Evolutionary conservation across 257 asterid genomes (phyloP), one percentile per base, ranked within the genome.

Genomic region (Lycium barbarum): DNA sequence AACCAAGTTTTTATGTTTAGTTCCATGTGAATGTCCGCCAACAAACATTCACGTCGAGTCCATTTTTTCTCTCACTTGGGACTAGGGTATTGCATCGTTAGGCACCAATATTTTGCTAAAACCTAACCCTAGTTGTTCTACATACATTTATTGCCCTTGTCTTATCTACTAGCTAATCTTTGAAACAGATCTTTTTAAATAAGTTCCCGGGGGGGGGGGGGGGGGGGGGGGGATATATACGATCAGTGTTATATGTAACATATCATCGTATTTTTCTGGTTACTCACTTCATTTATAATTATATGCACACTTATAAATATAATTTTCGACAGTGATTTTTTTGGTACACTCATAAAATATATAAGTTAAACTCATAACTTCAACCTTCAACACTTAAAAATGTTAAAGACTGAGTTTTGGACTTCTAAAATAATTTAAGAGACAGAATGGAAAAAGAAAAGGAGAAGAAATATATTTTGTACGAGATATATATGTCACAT

Each of bases 41-140:
- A 94, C 97, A 93, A 94, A 93, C 97, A 94, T 93, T 93, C 98
- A 93, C 95, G 96, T 94, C 71, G 97, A 93, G 87, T 89, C 91
- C 88, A 86, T 89, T 83, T 57, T 91, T 84, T 80, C 89, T 84
- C 88, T 49, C 11, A 89, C 85, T 91, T 86, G 90, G 90, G 88
- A 83, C 84, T 89, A 87, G 93, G 89, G 85, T 90, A 89, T 22
- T 63, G 83, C 87, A 85, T 85, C 81, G 88, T 89, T 90, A 85
- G 89, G 81, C 88, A 86, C 43, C 68, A 58, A 58, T 17, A 79
- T 79, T 91, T 88, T 86, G 84, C 89, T 80, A 89, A 91, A 90
- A 93, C 93, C 94, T 87, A 92, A 90, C 92, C 89, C 93, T 92
- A 83, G 88, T 88, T 91, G 65, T 86, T 88, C 81, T 86, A 88